Evolutionary conservation across 495 filamentous ascomycete genomes (phyloP).

Genomic region (Oidiodendron maius): DNA sequence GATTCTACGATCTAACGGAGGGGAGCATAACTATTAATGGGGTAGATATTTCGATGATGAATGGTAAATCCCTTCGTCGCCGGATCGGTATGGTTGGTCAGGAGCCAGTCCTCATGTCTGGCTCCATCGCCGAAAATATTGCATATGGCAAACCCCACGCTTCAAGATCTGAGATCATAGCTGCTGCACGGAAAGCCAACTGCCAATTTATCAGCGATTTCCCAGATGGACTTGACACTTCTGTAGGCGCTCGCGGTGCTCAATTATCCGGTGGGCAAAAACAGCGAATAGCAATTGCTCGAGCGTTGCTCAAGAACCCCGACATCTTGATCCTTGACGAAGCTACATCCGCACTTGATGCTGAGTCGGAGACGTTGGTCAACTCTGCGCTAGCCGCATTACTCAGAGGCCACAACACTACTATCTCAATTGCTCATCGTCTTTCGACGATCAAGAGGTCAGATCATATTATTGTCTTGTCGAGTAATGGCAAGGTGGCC

Average conservation of each 20-base stretch:
- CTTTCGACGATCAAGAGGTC: conserved; percentile 93
- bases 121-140: conserved; percentile 94
- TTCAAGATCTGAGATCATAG: conserved; percentile 71
- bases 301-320: conserved; percentile 89
- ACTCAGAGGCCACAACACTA: conserved; percentile 82
- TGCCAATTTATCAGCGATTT: conserved; percentile 96
- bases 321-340: conserved; percentile 97
- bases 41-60: conserved; percentile 77
- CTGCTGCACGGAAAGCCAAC: conserved; percentile 89
- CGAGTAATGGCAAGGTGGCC: conserved; percentile 77
- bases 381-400: conserved; percentile 80
- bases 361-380: conserved; percentile 95
- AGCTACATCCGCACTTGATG: conserved; percentile 88
- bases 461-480: conserved; percentile 86
- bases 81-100: conserved; percentile 94
- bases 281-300: conserved; percentile 94
- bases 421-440: conserved; percentile 93
- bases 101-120: conserved; percentile 93
- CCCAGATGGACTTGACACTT: conserved; percentile 90
- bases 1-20: conserved; percentile 79
- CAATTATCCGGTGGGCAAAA: conserved; percentile 96
- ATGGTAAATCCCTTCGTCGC: conserved; percentile 87
- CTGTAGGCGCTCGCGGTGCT: conserved; percentile 85
- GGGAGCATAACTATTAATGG: conserved; percentile 83
- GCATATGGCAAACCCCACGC: conserved; percentile 84